Percentiles rank a stretch among this genome's conserved stretches.
Evolutionary conservation across 208 protist species (phyloP).

Genomic region (Crithidia sp.): DNA sequence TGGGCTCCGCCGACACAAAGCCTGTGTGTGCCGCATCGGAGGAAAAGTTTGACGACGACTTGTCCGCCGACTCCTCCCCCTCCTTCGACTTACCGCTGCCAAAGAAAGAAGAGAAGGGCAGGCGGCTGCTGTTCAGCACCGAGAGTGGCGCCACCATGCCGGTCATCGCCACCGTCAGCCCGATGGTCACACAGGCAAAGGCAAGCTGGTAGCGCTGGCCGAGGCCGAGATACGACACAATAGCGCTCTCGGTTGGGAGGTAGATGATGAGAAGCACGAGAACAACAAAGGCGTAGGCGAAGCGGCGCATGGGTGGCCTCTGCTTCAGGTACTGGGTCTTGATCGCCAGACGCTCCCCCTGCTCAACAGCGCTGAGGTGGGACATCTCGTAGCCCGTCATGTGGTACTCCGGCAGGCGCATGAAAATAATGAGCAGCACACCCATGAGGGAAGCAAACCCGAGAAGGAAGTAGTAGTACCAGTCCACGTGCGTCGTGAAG

Average conservation of each 20-base stretch:
- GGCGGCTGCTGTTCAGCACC: conserved; percentile 14
- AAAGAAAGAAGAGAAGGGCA: conserved; percentile 6
- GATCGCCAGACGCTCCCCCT: conserved; percentile 13
- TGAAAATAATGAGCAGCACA: conserved; percentile 31
- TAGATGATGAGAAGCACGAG: conserved; percentile 62
- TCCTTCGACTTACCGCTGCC: not conserved
- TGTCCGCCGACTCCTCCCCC: not conserved
- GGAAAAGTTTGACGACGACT: not conserved
- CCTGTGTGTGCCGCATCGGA: not conserved
- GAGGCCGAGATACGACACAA: conserved; percentile 44
- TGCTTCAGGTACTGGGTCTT: conserved; percentile 54
- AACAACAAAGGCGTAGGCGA: conserved; percentile 52
- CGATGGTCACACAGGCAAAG: conserved; percentile 49
- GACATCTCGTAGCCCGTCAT: conserved; percentile 53
- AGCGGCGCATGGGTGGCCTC: conserved; percentile 58
- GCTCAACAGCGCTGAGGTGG: conserved; percentile 33
- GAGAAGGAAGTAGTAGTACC: conserved; percentile 67
- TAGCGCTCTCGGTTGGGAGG: conserved; percentile 51
- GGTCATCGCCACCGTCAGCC: conserved; percentile 25
- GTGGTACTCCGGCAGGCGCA: conserved; percentile 67
- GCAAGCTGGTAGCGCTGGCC: not conserved
- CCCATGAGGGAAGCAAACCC: conserved; percentile 28
- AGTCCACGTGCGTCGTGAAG: conserved; percentile 40
- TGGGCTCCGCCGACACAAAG: not conserved
- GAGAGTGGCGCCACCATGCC: conserved; percentile 34